Evolutionary conservation across 768 basidiomycete species (phyloP), one percentile per base, ranked within the genome.

Genomic region (Tephrocybe sp.): DNA sequence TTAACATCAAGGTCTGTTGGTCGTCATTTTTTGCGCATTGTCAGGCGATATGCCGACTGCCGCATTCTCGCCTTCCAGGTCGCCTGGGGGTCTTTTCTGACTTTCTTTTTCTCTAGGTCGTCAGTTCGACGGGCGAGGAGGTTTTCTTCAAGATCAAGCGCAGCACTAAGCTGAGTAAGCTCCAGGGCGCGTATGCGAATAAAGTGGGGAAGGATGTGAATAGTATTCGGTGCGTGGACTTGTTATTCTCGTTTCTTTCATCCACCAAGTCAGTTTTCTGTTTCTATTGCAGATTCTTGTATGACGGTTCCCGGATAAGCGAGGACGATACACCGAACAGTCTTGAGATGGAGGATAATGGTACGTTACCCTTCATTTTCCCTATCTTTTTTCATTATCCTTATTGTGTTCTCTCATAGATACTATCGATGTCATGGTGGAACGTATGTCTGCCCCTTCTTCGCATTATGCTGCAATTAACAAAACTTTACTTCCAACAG

Each of bases 61-160:
- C 26, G 4, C 26, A 26, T 26, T 26, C 7, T 26, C 26, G 7
- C 26, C 26, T 26, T 26, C 7, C 26, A 3, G 26, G 26, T 26
- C 26, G 7, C 7, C 4, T 48, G 10, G 45, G 22, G 20, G 45
- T 9, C 33, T 47, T 16, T 39, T 11, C 39, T 39, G 9, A 6
- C 17, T 31, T 39, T 39, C 31, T 34, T 5, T 5, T 31, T 16
- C 2, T 31, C 20, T 41, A 92, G 90, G 90, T 92, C 42, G 80
- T 86, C 39, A 84, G 80, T 58, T 77, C 87, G 33, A 66, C 72
- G 11, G 91, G 90, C 51, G 90, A 94, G 31, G 92, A 95, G 66
- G 90, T 96, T 22, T 96, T 89, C 72, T 97, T 97, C 80, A 96
- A 97, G 79, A 95, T 97, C 73, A 97, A 95, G 73, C 83, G 87